These are phyloP conservation scores for Kluyveromyces aestuarii DNA, from an alignment of 805 yeast species.

Conservation along the genomic window DNA sequence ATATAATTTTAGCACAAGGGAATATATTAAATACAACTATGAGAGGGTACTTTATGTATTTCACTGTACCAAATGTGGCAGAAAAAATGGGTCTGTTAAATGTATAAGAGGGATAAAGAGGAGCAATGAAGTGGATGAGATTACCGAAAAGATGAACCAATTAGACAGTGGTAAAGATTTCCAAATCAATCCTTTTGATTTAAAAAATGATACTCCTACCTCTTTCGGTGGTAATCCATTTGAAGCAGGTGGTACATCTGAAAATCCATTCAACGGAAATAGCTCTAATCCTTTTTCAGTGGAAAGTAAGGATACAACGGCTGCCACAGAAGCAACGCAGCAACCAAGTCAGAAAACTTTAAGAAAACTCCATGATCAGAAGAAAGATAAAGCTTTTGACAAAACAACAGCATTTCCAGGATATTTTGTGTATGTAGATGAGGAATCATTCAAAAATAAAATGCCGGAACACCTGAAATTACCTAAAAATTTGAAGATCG, in stretches of 20 bases:
- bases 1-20: constrained; percentile 6
- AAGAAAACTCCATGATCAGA: constrained; percentile 23
- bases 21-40: constrained; percentile 42
- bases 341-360: constrained; percentile 18
- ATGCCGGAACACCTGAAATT: constrained; percentile 36
- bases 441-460: constrained; percentile 51
- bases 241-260: constrained; percentile 25
- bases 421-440: constrained; percentile 59
- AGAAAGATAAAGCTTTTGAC: constrained; percentile 16
- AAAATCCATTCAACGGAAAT: constrained; percentile 31
- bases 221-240: constrained; percentile 26
- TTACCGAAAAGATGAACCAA: constrained; percentile 35
- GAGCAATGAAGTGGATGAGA: constrained; percentile 29
- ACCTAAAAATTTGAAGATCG: constrained; percentile 48
- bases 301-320: background rate
- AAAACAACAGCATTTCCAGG: constrained; percentile 43
- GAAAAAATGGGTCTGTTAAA: constrained; percentile 60
- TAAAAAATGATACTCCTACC: constrained; percentile 11
- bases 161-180: constrained; percentile 35
- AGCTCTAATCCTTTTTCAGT: constrained; percentile 17
- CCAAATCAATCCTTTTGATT: constrained; percentile 28
- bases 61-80: constrained; percentile 65
- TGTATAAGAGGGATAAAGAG: constrained; percentile 69
- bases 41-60: constrained; percentile 79
- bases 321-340: constrained; percentile 17